Base-by-base conservation (phyloP, 345 rosid species). In the Citrus trifoliata region DNA sequence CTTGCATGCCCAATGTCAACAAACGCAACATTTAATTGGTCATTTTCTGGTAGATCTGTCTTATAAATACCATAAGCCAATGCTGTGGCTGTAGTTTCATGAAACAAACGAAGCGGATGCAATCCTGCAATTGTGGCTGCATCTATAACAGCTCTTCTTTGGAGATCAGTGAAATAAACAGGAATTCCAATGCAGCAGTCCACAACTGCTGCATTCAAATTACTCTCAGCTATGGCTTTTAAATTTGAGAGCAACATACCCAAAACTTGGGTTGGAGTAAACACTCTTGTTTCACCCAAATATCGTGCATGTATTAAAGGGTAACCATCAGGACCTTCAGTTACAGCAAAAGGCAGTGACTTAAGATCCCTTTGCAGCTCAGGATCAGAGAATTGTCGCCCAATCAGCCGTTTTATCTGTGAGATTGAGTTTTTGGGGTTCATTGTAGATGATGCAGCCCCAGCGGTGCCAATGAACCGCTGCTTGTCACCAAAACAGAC, bases 111-210 rank as follows among this genome's bases (percentile, higher is more conserved):
- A 61, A 96, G 85, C 13, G 99, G 99, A 74, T 88, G 97, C 83
- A 96, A 85, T 40, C 98, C 99, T 2, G 98, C 97, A 78, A 96
- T 94, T 18, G 88, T 90, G 5, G 99, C 98, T 6, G 98, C 99
- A 85, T 96, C 97, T 68, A 96, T 69, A 76, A 94, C 95, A 35
- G 99, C 98, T 78, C 99, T 91, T 73, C 99, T 86, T 82, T 94
- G 97, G 24, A 96, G 91, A 55, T 96, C 99, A 1, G 98, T 93
- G 59, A 94, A 96, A 82, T 92, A 94, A 69, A 87, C 93, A 4
- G 99, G 99, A 82, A 96, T 94, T 7, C 98, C 99, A 48, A 96
- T 91, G 83, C 97, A 93, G 80, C 99, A 96, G 80, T 96, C 99
- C 16, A 89, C 97, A 35, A 94, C 98, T 22, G 98, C 97, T 5